Evolutionary conservation across 371 early-diverging fungal species (phyloP).

Genomic region (Dichotomocladium elegans): DNA sequence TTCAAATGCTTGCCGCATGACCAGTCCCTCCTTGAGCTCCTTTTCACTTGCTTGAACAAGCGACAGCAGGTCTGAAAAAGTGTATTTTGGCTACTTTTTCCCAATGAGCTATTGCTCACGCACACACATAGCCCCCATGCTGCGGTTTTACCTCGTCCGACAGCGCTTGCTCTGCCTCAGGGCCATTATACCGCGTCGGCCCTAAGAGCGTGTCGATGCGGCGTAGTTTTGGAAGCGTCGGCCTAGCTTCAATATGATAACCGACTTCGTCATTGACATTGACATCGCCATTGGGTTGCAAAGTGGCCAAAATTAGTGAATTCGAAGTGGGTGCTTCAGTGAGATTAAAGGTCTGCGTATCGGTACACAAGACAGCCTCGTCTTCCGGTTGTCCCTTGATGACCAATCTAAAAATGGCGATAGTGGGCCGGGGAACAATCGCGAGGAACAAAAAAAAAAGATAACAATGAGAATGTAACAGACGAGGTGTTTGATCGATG

Average conservation of each 20-base stretch:
- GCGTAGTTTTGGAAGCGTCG: conserved; percentile 33
- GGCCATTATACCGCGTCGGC: conserved; percentile 34
- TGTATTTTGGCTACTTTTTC: conserved; percentile 21
- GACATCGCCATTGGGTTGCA: not conserved
- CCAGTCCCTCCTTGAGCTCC: conserved; percentile 37
- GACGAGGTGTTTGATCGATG: too few species aligned
- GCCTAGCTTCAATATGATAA: conserved; percentile 39
- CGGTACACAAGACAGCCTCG: conserved; percentile 57
- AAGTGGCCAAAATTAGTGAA: conserved; percentile 26
- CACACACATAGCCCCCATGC: not conserved
- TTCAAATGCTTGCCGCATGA: conserved; percentile 32
- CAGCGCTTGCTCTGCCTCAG: conserved; percentile 21
- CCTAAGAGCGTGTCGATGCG: conserved; percentile 32
- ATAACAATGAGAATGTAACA: not conserved
- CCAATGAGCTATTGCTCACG: not conserved
- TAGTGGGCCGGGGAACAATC: not conserved
- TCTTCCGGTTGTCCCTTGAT: conserved; percentile 50
- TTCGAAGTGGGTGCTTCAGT: conserved; percentile 57
- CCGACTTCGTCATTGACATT: conserved; percentile 35
- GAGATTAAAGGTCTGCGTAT: conserved; percentile 37
- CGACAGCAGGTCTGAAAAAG: conserved; percentile 24
- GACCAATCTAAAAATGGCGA: conserved; percentile 15
- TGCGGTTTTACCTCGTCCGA: conserved; percentile 15
- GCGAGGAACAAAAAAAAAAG: not conserved
- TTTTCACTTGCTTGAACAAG: conserved; percentile 51